These are phyloP conservation scores for Centrapalus pauciflorus DNA, from an alignment of 129 eudicot genomes.

Conservation along the genomic window DNA sequence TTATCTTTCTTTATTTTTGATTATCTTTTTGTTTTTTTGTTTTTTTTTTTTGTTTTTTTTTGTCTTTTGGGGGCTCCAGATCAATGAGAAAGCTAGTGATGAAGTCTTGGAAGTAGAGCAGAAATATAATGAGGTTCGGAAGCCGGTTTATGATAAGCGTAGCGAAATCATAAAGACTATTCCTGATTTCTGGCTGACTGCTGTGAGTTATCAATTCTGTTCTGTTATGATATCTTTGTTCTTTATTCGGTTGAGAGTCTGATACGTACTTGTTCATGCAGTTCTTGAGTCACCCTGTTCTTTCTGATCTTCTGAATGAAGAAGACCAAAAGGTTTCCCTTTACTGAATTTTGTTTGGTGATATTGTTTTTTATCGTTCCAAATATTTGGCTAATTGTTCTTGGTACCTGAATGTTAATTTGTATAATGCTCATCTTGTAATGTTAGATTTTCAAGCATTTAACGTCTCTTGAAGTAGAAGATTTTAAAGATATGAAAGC, in stretches of 20 bases:
- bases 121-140: constrained; percentile 59
- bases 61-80: constrained; percentile 43
- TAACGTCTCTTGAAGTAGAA: constrained; percentile 69
- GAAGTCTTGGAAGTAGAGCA: constrained; percentile 70
- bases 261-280: constrained; percentile 27
- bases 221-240: background rate
- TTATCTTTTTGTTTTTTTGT: no score
- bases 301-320: constrained; percentile 56
- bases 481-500: constrained; percentile 77
- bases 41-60: no score
- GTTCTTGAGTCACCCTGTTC: constrained; percentile 88
- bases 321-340: constrained; percentile 74
- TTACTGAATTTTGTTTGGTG: background rate
- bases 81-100: constrained; percentile 74
- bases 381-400: no score
- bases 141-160: constrained; percentile 73
- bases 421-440: constrained; percentile 1
- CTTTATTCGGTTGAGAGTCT: background rate
- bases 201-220: constrained; percentile 40
- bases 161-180: constrained; percentile 54
- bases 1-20: background rate
- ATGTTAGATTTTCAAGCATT: constrained; percentile 63
- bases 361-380: background rate
- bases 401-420: background rate
- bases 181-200: constrained; percentile 86